phyloP scores from a whole-genome alignment of 352 stramenopile genomes.

The Phytopythium montanum region DNA sequence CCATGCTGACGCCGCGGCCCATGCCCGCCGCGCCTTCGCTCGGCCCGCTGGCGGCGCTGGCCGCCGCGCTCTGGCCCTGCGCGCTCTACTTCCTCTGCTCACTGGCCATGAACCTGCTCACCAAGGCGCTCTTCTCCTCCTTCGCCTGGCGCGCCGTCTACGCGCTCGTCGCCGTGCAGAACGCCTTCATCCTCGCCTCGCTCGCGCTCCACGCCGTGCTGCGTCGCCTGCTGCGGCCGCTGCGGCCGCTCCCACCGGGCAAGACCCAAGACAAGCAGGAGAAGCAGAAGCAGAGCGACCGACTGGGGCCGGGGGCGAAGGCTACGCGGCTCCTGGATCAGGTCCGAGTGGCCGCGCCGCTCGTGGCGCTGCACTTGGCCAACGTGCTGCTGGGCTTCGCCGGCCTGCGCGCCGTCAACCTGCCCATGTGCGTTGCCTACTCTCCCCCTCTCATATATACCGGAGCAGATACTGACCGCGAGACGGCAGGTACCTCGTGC shows the following conservation, averaged over 20 bases:
- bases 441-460: neutral
- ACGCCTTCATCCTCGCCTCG: constrained; percentile 52
- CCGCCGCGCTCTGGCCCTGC: constrained; percentile 53
- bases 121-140: constrained; percentile 60
- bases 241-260: no score
- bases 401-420: constrained; percentile 62
- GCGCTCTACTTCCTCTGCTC: constrained; percentile 63
- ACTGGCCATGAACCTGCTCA: constrained; percentile 76
- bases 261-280: neutral
- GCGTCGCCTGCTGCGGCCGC: neutral
- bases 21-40: neutral
- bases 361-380: constrained; percentile 46
- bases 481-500: constrained; percentile 42
- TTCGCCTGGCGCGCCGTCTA: constrained; percentile 62
- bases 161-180: constrained; percentile 58
- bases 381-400: constrained; percentile 71
- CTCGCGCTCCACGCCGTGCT: constrained; percentile 20
- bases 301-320: no score
- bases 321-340: neutral
- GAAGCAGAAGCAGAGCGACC: neutral
- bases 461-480: neutral
- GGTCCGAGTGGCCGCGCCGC: constrained; percentile 38
- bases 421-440: constrained; percentile 66
- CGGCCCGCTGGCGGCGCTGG: constrained; percentile 9
- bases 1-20: neutral